Evolutionary conservation across 371 early-diverging fungal genomes (phyloP).

Genomic region (Circinella umbellata): DNA sequence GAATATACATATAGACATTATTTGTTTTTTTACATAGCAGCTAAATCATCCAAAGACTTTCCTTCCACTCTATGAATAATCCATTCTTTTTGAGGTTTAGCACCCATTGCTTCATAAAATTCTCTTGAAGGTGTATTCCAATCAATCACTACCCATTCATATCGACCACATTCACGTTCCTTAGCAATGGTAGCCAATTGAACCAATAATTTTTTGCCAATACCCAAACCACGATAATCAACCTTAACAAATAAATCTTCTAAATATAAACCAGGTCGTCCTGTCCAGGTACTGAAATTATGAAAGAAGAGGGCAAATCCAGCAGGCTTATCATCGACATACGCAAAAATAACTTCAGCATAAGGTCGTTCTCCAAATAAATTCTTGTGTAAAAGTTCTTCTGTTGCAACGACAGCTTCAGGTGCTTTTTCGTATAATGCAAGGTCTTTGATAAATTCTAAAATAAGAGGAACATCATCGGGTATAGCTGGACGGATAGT

Average conservation of each 20-base stretch:
- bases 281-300: slow-evolving; percentile 82
- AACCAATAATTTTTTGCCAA: slow-evolving; percentile 74
- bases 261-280: slow-evolving; percentile 79
- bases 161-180: slow-evolving; percentile 69
- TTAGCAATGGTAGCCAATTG: slow-evolving; percentile 71
- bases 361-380: slow-evolving; percentile 69
- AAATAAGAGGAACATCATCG: slow-evolving; percentile 68
- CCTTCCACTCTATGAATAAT: slow-evolving; percentile 72
- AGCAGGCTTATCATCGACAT: slow-evolving; percentile 50
- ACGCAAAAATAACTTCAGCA: slow-evolving; percentile 73
- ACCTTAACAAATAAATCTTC: slow-evolving; percentile 81
- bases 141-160: slow-evolving; percentile 83
- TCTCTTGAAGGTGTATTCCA: slow-evolving; percentile 73
- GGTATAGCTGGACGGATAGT: slow-evolving; percentile 62
- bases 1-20: no score
- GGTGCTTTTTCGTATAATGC: slow-evolving; percentile 80
- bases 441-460: slow-evolving; percentile 72
- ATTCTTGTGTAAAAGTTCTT: slow-evolving; percentile 60
- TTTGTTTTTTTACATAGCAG: slow-evolving; percentile 34
- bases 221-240: slow-evolving; percentile 70
- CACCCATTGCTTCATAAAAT: slow-evolving; percentile 69
- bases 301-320: slow-evolving; percentile 85
- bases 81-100: slow-evolving; percentile 68
- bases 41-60: slow-evolving; percentile 56
- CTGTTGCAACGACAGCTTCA: slow-evolving; percentile 75